Percentiles rank a stretch among this genome's conserved stretches.
Evolutionary conservation across 1,284 basidiomycete species (phyloP).

Genomic region (Tremellales sp.): DNA sequence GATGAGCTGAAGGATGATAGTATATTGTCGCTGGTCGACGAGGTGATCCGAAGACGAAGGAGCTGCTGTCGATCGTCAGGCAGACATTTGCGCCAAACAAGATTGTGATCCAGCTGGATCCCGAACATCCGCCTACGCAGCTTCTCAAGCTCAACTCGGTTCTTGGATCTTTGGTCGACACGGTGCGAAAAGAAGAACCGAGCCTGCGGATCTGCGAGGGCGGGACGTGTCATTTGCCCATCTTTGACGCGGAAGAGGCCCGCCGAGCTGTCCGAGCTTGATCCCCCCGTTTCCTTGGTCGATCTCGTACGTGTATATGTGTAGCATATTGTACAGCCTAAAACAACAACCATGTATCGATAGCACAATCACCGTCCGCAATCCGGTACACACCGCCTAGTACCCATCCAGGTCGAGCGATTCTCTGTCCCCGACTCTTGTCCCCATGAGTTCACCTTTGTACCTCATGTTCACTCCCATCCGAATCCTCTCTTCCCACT

Average conservation of each 20-base stretch:
- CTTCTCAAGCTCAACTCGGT: constrained; percentile 26
- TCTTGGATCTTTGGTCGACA: constrained; percentile 20
- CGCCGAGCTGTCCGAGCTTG: no score
- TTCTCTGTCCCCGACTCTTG: constrained; percentile 7
- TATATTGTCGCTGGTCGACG: constrained; percentile 21
- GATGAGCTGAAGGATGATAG: not conserved
- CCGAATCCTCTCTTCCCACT: constrained; percentile 65
- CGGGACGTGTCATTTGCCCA: constrained; percentile 26
- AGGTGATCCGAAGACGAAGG: constrained; percentile 6
- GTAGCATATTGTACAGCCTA: no score
- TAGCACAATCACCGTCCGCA: no score
- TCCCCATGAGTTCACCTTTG: constrained; percentile 29
- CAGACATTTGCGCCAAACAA: constrained; percentile 26
- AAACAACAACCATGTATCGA: no score
- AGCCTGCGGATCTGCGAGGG: constrained; percentile 30
- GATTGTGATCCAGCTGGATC: constrained; percentile 31
- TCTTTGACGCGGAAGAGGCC: constrained; percentile 18
- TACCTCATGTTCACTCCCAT: constrained; percentile 52
- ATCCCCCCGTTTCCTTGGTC: no score
- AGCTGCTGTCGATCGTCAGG: constrained; percentile 12
- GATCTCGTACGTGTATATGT: no score
- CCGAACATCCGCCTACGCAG: constrained; percentile 13
- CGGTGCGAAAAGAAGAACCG: constrained; percentile 5
- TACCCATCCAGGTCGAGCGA: constrained; percentile 23
- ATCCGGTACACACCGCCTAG: constrained; percentile 3